These are phyloP conservation scores for Apocynum venetum DNA, from an alignment of 257 asterid genomes.

Conservation along the genomic window DNA sequence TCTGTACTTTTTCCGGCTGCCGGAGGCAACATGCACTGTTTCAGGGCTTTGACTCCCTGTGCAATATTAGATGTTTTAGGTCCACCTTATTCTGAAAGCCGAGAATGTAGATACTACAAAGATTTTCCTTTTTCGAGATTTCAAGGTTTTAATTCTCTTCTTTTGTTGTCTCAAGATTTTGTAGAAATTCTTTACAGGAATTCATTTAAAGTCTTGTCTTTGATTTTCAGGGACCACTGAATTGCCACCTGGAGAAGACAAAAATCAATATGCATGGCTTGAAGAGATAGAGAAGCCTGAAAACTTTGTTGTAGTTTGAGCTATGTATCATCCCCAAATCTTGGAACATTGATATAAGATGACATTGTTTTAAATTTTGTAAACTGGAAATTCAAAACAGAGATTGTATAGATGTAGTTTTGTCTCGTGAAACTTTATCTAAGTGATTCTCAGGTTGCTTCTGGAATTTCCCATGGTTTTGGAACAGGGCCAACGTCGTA, in stretches of 20 bases:
- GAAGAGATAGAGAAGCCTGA: conserved; percentile 25
- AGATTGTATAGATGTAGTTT: background rate
- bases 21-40: conserved; percentile 38
- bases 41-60: conserved; percentile 33
- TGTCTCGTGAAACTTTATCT: background rate
- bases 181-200: too few relatives aligned
- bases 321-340: conserved; percentile 10
- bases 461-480: conserved; percentile 51
- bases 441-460: conserved; percentile 28
- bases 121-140: conserved; percentile 15
- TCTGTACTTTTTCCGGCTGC: conserved; percentile 29
- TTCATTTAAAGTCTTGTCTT: background rate
- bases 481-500: conserved; percentile 77
- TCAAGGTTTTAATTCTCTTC: conserved; percentile 8
- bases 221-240: conserved; percentile 1
- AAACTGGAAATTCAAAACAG: background rate
- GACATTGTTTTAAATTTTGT: background rate
- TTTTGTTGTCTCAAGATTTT: background rate
- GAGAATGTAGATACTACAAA: conserved; percentile 24
- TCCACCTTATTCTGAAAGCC: conserved; percentile 36
- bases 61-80: conserved; percentile 32
- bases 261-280: conserved; percentile 23
- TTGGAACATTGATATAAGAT: background rate
- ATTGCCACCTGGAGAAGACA: conserved; percentile 12
- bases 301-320: conserved; percentile 18